Evolutionary conservation across 116 monocot species (phyloP), one percentile per base, ranked within the genome.

Genomic region (Trichopus zeylanicus): DNA sequence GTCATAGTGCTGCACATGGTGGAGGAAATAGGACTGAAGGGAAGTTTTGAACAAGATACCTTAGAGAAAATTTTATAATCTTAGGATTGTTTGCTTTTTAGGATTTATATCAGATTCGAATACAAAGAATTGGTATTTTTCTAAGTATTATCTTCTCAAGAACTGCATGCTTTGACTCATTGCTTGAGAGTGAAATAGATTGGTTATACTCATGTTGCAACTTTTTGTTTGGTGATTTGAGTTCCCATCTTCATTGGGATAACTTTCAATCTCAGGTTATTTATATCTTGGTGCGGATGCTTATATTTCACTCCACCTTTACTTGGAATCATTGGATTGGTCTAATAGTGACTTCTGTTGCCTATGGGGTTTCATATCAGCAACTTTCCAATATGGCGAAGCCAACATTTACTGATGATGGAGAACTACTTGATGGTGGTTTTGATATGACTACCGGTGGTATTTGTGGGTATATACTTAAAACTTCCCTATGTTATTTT

Each of bases 291-390:
- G 55, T 90, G 32, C 83, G 90, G 55, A 75, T 95, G 76, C 57
- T 84, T 3, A 58, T 84, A 30, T 86, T 95, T 70, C 48, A 90
- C 68, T 95, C 95, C 1, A 75, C 67, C 28, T 78, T 87, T 61
- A 84, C 84, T 55, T 95, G 95, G 95, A 87, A 90, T 67, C 90
- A 95, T 55, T 95, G 81, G 84, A n/a, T 95, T 69, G 95, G 95
- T 46, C 84, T 95, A 42, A 10, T 76, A 31, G 66, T 90, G 54
- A 90, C 90, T 46, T 90, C 95, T 55, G 65, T 46, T 11, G 90
- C 79, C 12, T 95, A 95, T 73, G 57, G 62, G 4, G 11, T 90
- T 57, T 72, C 90, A n/a, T 90, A 87, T 67, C 67, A 70, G 63
- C 95, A 87, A 75, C 90, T 95, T 53, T 71, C 77, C n/a, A 90